Evolutionary conservation across 192 early-diverging fungal genomes (phyloP), one percentile per base, ranked within the genome.

Genomic region (Coemansia sp.): DNA sequence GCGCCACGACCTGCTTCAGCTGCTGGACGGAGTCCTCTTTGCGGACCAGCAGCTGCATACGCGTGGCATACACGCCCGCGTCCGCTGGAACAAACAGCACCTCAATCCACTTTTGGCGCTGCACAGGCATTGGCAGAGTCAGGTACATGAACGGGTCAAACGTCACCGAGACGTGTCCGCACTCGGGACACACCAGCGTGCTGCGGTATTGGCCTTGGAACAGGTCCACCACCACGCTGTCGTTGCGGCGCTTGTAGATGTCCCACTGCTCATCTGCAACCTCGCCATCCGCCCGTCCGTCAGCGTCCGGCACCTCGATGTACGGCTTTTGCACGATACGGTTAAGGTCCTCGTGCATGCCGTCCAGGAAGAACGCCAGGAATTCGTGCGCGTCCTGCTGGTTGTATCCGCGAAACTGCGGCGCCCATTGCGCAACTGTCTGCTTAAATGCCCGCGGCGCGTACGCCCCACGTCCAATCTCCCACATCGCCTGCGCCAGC

Each of bases 361-460:
- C 91, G 67, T 94, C 93, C 19, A 94, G 76, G 28, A 94, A 72
- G 47, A 88, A 93, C 16, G 83, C 85, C 44, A 94, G 72, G 10
- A 94, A 85, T 79, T 94, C 93, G 63, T 91, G 92, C 26, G 92
- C 91, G 71, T 94, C 90, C 62, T 92, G 90, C 68, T 94, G 92
- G 52, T 86, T 82, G 69, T 92, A 93, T 7, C 92, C 90, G 63
- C 76, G 75, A 56, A 82, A 85, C 72, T 80, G 74, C 21, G 71
- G 66, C 47, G 77, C 78, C 64, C 75, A 77, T 53, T 81, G 77
- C 8, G 68, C 72, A 12, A 85, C 85, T 1, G 83, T 87, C 25
- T 72, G 63, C 72, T 94, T 95, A 81, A 97, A 93, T 19, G 81
- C 81, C 32, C 90, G 84, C 14, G 95, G 95, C 1, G 88, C 84